Evolutionary conservation across 768 basidiomycete species (phyloP).

Genomic region (Tubosaeta sp.): DNA sequence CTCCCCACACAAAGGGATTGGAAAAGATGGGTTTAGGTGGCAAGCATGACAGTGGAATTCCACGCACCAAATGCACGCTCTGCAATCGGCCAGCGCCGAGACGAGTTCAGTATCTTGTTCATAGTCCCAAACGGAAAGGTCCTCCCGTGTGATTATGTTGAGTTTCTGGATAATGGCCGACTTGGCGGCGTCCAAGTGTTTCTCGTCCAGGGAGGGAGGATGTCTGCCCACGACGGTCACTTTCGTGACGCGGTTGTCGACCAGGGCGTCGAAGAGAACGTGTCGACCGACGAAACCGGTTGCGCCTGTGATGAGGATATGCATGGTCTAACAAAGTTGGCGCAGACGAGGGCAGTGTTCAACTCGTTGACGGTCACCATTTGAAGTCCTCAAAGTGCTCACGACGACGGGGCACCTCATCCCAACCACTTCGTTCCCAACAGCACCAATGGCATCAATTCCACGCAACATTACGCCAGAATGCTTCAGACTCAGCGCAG

Average conservation of each 20-base stretch:
- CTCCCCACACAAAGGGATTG: background rate
- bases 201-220: slow-evolving; percentile 21
- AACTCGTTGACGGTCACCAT: too few relatives aligned
- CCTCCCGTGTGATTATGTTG: slow-evolving; percentile 20
- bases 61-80: slow-evolving; percentile 23
- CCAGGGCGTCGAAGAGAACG: slow-evolving; percentile 14
- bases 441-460: too few relatives aligned
- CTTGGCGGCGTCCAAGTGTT: slow-evolving; percentile 12
- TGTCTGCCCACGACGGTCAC: slow-evolving; percentile 22
- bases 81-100: slow-evolving; percentile 19
- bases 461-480: too few relatives aligned
- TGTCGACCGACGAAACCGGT: slow-evolving; percentile 24
- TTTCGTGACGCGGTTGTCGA: slow-evolving; percentile 21
- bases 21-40: background rate
- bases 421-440: too few relatives aligned
- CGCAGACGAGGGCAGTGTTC: background rate
- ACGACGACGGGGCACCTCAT: too few relatives aligned
- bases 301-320: slow-evolving; percentile 25
- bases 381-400: too few relatives aligned
- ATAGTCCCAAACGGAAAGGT: slow-evolving; percentile 25
- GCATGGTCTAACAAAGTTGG: slow-evolving; percentile 10
- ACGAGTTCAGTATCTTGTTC: slow-evolving; percentile 24
- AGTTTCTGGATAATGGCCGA: slow-evolving; percentile 18
- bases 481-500: too few relatives aligned
- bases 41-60: background rate